Percentiles rank a stretch among this genome's conserved stretches.
Evolutionary conservation across 805 yeast genomes (phyloP).

Genomic region (Huiozyma naganishii): DNA sequence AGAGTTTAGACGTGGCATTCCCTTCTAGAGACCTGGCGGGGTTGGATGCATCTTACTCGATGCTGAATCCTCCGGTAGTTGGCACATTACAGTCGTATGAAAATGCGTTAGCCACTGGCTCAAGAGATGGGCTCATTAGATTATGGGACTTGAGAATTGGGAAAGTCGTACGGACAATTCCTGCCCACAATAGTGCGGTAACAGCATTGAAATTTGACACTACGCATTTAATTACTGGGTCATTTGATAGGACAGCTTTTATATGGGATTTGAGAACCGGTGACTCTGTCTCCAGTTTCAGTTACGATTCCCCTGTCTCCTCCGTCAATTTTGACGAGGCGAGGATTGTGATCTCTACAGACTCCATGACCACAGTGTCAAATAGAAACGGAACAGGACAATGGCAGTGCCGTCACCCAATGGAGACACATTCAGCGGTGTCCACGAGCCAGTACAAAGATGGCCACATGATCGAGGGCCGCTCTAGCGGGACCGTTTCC

Average conservation of each 20-base stretch:
- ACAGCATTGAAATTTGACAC: conserved; percentile 60
- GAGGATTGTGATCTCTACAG: conserved; percentile 44
- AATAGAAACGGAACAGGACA: conserved; percentile 45
- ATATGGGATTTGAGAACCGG: conserved; percentile 70
- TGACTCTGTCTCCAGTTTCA: conserved; percentile 45
- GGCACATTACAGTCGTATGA: conserved; percentile 62
- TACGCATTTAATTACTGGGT: conserved; percentile 49
- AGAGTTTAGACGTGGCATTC: conserved; percentile 48
- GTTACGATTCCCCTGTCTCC: conserved; percentile 45
- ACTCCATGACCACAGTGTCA: conserved; percentile 38
- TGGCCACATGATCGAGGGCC: conserved; percentile 58
- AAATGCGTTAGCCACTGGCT: conserved; percentile 70
- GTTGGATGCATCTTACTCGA: conserved; percentile 2
- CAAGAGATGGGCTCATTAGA: conserved; percentile 63
- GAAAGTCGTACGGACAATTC: conserved; percentile 46
- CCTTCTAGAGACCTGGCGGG: conserved; percentile 8
- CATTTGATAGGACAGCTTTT: conserved; percentile 49
- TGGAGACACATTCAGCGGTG: conserved; percentile 52
- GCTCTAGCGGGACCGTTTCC: conserved; percentile 47
- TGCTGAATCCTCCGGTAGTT: conserved; percentile 33
- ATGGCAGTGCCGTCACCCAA: conserved; percentile 40
- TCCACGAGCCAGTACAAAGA: conserved; percentile 48
- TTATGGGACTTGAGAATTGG: conserved; percentile 70
- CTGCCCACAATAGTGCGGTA: conserved; percentile 61
- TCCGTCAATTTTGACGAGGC: conserved; percentile 48